A percentile compares a stretch with the other conserved stretches of the same genome.
Conservation (phyloP, 2,329 filamentous ascomycete species). For the Helicocarpus griseus region DNA sequence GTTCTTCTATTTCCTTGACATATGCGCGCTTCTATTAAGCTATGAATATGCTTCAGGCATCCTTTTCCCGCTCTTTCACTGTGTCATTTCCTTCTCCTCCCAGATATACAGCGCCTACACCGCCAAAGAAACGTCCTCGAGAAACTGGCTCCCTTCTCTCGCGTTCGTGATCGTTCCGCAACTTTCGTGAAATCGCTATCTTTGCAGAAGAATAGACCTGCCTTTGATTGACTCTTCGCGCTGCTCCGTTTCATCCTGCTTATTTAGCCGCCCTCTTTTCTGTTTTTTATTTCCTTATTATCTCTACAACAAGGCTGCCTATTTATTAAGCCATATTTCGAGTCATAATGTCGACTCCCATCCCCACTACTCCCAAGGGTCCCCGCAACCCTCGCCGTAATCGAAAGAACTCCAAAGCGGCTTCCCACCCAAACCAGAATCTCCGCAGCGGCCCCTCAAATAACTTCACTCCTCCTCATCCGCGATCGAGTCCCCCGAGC, state of each 20-base stretch:
- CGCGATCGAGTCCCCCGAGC: conserved; percentile 29
- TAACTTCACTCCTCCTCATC: conserved; percentile 13
- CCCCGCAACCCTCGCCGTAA: conserved; percentile 28
- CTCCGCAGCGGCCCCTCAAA: not conserved
- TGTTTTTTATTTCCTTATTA: conserved; percentile 21
- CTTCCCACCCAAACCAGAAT: conserved; percentile 9
- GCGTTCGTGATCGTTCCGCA: not conserved
- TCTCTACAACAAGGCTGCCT: conserved; percentile 33
- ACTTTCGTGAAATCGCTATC: not conserved
- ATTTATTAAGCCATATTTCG: conserved; percentile 39
- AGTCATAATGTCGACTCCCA: conserved; percentile 37
- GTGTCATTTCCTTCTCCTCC: not conserved
- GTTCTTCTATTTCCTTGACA: not conserved
- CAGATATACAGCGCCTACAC: not conserved
- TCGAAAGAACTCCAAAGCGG: conserved; percentile 24
- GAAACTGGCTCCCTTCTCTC: not conserved
- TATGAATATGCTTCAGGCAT: conserved; percentile 6
- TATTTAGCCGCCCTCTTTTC: conserved; percentile 8
- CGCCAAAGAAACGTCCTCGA: conserved; percentile 1
- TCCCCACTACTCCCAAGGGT: conserved; percentile 30
- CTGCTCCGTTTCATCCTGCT: conserved; percentile 10
- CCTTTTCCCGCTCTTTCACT: not conserved
- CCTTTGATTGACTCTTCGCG: conserved; percentile 5
- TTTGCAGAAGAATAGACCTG: not conserved
- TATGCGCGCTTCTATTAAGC: not conserved